Percentiles rank a stretch among this genome's conserved stretches.
phyloP scores from a whole-genome alignment of 2,329 filamentous ascomycete species.

The Colletotrichum siamense region DNA sequence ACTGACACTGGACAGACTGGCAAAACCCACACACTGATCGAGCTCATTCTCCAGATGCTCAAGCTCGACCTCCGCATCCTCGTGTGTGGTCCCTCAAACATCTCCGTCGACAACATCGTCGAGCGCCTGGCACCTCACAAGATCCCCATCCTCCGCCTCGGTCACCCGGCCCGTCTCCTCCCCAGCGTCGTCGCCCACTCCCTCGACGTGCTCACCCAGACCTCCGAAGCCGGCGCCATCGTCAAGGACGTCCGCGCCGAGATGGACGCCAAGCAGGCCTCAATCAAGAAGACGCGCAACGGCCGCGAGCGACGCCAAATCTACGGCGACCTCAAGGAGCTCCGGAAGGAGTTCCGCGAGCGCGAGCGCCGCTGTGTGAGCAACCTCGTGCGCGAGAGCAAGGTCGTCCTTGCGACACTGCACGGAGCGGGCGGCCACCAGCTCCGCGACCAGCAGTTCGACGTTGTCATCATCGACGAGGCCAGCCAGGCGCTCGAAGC shows the following conservation, averaged over 20 bases:
- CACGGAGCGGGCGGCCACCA: constrained; percentile 91
- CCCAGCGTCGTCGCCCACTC: constrained; percentile 90
- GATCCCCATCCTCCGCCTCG: constrained; percentile 85
- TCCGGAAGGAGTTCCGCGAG: constrained; percentile 87
- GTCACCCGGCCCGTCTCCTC: constrained; percentile 89
- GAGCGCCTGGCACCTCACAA: constrained; percentile 87
- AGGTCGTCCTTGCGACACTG: constrained; percentile 89
- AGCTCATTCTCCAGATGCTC: constrained; percentile 90
- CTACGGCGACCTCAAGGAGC: constrained; percentile 82
- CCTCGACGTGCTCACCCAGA: constrained; percentile 87
- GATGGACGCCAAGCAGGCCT: constrained; percentile 90
- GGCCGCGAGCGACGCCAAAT: constrained; percentile 81
- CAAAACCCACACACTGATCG: constrained; percentile 95
- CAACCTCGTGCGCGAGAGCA: constrained; percentile 76
- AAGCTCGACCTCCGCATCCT: constrained; percentile 76
- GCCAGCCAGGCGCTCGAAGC: constrained; percentile 95
- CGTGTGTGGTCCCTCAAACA: constrained; percentile 96
- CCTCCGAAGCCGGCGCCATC: constrained; percentile 86
- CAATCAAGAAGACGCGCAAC: constrained; percentile 84
- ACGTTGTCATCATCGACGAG: constrained; percentile 95
- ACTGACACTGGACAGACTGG: constrained; percentile 66
- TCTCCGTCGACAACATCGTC: constrained; percentile 97
- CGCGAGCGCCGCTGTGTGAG: constrained; percentile 83
- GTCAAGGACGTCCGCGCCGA: constrained; percentile 90
- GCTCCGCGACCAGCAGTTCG: constrained; percentile 80